Conservation (phyloP, 192 early-diverging fungal genomes). For the Phlyctochytrium arcticum region DNA sequence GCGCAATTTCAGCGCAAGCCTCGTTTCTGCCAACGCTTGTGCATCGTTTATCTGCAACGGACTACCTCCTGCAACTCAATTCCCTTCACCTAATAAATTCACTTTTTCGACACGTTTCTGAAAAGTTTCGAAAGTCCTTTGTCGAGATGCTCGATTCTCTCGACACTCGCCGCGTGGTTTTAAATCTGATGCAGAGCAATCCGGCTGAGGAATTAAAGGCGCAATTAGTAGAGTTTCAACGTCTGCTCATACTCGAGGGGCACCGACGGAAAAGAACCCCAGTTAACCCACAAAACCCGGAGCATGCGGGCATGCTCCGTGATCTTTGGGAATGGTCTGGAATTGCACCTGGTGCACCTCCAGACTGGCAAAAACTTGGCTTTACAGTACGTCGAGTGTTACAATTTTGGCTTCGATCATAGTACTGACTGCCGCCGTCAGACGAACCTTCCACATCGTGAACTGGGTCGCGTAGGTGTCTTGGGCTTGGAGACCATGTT, state of each 20-base stretch:
- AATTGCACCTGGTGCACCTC: slow-evolving; percentile 29
- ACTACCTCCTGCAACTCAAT: slow-evolving; percentile 61
- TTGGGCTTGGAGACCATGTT: slow-evolving; percentile 64
- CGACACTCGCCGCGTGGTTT: slow-evolving; percentile 42
- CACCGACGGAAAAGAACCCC: slow-evolving; percentile 44
- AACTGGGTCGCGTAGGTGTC: slow-evolving; percentile 57
- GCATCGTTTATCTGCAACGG: slow-evolving; percentile 52
- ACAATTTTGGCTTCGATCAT: neutral
- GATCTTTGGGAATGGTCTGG: slow-evolving; percentile 55
- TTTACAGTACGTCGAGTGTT: slow-evolving; percentile 50
- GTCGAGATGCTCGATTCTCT: slow-evolving; percentile 48
- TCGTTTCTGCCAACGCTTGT: slow-evolving; percentile 49
- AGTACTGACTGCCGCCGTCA: slow-evolving; percentile 16
- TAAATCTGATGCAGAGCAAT: slow-evolving; percentile 38
- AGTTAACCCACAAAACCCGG: slow-evolving; percentile 45
- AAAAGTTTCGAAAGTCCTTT: slow-evolving; percentile 45
- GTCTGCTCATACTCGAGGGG: slow-evolving; percentile 54
- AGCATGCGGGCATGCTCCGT: slow-evolving; percentile 46
- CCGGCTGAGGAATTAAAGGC: slow-evolving; percentile 61
- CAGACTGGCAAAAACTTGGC: slow-evolving; percentile 62
- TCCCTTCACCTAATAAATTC: slow-evolving; percentile 61
- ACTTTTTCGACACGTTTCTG: slow-evolving; percentile 58
- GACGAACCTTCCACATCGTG: slow-evolving; percentile 57
- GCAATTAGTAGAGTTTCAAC: slow-evolving; percentile 64
- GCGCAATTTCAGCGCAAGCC: slow-evolving; percentile 43